Conservation (phyloP, 495 filamentous ascomycete genomes). For the Hyaloscypha bicolor region DNA sequence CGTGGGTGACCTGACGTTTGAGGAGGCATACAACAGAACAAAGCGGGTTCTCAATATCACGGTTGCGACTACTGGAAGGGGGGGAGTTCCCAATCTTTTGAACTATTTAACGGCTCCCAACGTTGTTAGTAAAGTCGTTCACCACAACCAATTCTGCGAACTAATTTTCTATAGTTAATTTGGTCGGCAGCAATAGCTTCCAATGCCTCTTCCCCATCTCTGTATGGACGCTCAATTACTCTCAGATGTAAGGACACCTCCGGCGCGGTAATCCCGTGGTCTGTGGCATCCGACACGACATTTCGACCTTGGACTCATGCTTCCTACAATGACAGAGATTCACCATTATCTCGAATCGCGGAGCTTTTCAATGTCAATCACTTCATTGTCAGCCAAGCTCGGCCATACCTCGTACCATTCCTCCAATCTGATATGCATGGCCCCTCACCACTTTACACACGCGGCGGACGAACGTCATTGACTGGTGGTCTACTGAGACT, state of each 20-base stretch:
- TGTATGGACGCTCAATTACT: constrained; percentile 63
- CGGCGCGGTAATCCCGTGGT: constrained; percentile 81
- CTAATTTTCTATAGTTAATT: constrained; percentile 59
- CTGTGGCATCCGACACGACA: constrained; percentile 62
- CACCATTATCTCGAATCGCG: constrained; percentile 79
- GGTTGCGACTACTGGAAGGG: constrained; percentile 70
- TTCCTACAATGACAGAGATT: constrained; percentile 72
- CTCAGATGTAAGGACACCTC: constrained; percentile 83
- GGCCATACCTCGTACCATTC: constrained; percentile 84
- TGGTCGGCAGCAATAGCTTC: constrained; percentile 94
- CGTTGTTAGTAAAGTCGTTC: constrained; percentile 61
- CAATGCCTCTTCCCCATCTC: constrained; percentile 71
- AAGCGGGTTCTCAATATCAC: constrained; percentile 93
- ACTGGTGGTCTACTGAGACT: constrained; percentile 68
- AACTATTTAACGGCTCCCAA: constrained; percentile 96
- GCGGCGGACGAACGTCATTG: constrained; percentile 56
- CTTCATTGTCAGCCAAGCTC: constrained; percentile 78
- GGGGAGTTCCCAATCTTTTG: constrained; percentile 80
- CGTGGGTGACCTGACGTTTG: constrained; percentile 88
- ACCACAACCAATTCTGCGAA: neutral
- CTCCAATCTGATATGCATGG: constrained; percentile 79
- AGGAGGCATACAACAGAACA: constrained; percentile 86
- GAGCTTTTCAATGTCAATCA: constrained; percentile 95
- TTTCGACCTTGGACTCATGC: constrained; percentile 71
- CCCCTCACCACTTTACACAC: constrained; percentile 61